Conservation (phyloP, 2,329 filamentous ascomycete species). For the Amylocarpus encephaloides region DNA sequence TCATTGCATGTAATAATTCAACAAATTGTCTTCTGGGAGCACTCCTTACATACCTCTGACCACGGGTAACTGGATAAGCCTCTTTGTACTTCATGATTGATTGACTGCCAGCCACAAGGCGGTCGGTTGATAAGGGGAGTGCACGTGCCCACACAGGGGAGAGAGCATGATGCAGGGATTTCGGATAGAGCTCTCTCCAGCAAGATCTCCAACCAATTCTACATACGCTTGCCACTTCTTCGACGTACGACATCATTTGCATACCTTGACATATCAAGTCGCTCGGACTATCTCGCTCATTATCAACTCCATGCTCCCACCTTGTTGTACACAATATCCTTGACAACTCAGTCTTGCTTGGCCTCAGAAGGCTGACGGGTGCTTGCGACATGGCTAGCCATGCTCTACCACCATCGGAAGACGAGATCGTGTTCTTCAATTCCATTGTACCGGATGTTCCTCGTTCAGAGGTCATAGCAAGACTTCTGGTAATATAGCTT, state of each 20-base stretch:
- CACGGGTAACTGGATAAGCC: no score
- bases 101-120: no score
- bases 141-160: neutral
- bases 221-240: no score
- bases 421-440: conserved; percentile 20
- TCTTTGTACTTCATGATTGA: no score
- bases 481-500: conserved; percentile 22
- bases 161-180: neutral
- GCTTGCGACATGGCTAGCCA: conserved; percentile 18
- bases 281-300: no score
- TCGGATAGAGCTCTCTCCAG: neutral
- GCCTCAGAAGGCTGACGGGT: conserved; percentile 5
- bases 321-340: neutral
- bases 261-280: no score
- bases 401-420: conserved; percentile 22
- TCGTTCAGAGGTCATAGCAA: conserved; percentile 20
- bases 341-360: neutral
- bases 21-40: no score
- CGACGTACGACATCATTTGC: no score
- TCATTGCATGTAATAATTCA: no score
- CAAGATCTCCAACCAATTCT: no score
- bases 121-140: no score
- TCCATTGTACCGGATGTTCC: conserved; percentile 13
- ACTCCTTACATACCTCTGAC: no score
- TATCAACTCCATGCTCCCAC: neutral